These are phyloP conservation scores for Carex cristatella DNA, from an alignment of 176 grass and related monocot genomes.

Conservation along the genomic window DNA sequence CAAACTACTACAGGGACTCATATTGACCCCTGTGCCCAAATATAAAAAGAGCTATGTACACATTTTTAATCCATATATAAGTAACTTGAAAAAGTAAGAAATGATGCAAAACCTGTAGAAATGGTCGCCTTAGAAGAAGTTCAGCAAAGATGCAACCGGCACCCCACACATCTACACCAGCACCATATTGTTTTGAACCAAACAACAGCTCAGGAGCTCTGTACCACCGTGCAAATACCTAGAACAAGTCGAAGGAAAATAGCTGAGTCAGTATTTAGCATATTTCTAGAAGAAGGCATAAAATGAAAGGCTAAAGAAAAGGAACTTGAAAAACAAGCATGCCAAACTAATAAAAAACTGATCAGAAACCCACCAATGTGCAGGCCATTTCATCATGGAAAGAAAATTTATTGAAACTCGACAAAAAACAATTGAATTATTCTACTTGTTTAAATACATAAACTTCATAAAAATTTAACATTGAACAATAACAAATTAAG, in stretches of 20 bases:
- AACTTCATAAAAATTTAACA: background rate
- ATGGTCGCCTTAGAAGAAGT: constrained; percentile 75
- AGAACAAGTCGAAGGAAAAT: constrained; percentile 4
- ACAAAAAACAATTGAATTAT: background rate
- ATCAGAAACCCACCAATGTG: background rate
- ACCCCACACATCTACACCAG: constrained; percentile 93
- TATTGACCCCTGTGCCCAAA: background rate
- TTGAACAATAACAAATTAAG: background rate
- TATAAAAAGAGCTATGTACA: background rate
- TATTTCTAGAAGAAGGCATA: background rate
- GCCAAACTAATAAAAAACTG: background rate
- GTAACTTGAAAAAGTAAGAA: constrained; percentile 2
- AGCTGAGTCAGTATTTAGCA: background rate
- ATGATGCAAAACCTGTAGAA: constrained; percentile 56
- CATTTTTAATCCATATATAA: constrained; percentile 21
- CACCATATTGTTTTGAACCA: constrained; percentile 94
- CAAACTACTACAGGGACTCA: background rate
- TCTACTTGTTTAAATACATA: background rate
- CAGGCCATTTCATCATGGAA: background rate
- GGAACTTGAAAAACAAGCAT: background rate
- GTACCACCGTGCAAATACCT: constrained; percentile 99
- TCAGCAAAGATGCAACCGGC: constrained; percentile 99
- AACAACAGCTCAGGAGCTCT: constrained; percentile 95
- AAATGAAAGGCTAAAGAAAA: background rate
- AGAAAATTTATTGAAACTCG: background rate